Conservation (phyloP, 2,329 filamentous ascomycete species). For the Fusarium begoniae region DNA sequence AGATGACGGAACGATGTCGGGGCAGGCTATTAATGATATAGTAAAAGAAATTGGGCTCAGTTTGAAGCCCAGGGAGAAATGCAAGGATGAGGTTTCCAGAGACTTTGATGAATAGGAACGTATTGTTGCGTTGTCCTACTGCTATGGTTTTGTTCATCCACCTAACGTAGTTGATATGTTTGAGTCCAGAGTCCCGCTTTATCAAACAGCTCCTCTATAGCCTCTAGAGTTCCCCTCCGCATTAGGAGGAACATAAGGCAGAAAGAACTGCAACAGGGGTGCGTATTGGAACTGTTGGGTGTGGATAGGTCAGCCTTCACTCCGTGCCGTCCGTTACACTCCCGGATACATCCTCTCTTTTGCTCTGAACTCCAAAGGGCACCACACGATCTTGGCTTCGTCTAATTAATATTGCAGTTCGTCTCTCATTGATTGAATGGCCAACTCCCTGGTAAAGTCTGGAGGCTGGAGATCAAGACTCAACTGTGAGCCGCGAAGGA, state of each 20-base stretch:
- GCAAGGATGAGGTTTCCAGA: slow-evolving; percentile 23
- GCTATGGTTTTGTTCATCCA: slow-evolving; percentile 31
- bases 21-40: slow-evolving; percentile 7
- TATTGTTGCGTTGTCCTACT: slow-evolving; percentile 32
- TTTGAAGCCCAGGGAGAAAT: slow-evolving; percentile 18
- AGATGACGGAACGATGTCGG: slow-evolving; percentile 37
- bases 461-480: slow-evolving; percentile 10
- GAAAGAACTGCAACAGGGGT: slow-evolving; percentile 33
- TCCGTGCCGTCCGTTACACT: slow-evolving; percentile 40
- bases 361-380: slow-evolving; percentile 19
- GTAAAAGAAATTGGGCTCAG: slow-evolving; percentile 17
- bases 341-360: slow-evolving; percentile 33
- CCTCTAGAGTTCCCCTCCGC: slow-evolving; percentile 33
- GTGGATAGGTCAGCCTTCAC: slow-evolving; percentile 27
- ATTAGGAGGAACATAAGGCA: slow-evolving; percentile 30
- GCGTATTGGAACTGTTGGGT: slow-evolving; percentile 25
- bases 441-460: background rate
- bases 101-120: slow-evolving; percentile 34
- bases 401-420: slow-evolving; percentile 4
- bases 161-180: slow-evolving; percentile 11
- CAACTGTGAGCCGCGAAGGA: slow-evolving; percentile 14
- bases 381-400: slow-evolving; percentile 8
- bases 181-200: slow-evolving; percentile 35
- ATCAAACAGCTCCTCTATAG: slow-evolving; percentile 39
- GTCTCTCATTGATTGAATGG: slow-evolving; percentile 3